A percentile compares a stretch with the other conserved stretches of the same genome.
phyloP scores from a whole-genome alignment of 305 asterid genomes.

The Petunia hybrid region DNA sequence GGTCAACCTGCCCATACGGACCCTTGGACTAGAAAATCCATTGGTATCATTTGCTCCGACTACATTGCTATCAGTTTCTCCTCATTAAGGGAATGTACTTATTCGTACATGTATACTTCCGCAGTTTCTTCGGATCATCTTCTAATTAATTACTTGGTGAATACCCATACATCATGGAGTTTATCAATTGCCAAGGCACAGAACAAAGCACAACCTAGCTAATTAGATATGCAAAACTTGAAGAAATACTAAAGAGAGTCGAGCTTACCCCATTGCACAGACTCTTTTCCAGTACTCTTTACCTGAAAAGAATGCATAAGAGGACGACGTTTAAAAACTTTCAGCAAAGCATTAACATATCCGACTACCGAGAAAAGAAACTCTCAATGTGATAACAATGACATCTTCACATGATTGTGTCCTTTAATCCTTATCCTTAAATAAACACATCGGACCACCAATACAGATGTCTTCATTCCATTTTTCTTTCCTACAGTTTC shows the following conservation, averaged over 20 bases:
- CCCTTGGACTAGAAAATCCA: too few species aligned
- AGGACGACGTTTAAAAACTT: neutral
- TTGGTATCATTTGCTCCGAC: too few species aligned
- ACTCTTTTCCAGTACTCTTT: constrained; percentile 81
- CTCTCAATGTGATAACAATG: neutral
- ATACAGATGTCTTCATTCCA: neutral
- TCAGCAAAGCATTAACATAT: neutral
- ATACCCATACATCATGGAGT: neutral
- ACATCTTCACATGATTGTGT: neutral
- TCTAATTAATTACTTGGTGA: too few species aligned
- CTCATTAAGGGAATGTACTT: too few species aligned
- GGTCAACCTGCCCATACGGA: too few species aligned
- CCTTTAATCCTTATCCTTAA: neutral
- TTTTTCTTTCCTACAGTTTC: too few species aligned
- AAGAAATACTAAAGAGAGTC: neutral
- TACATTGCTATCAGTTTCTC: too few species aligned
- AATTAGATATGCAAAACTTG: neutral
- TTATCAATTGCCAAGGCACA: neutral
- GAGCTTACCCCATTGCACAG: constrained; percentile 87
- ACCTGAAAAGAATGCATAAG: constrained; percentile 50
- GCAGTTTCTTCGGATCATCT: too few species aligned
- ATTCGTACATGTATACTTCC: too few species aligned
- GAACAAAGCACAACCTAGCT: neutral
- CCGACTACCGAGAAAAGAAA: neutral
- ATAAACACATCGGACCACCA: neutral